These are phyloP conservation scores for Suhomyces panamericanus DNA, from an alignment of 1,139 yeast species.

Conservation along the genomic window DNA sequence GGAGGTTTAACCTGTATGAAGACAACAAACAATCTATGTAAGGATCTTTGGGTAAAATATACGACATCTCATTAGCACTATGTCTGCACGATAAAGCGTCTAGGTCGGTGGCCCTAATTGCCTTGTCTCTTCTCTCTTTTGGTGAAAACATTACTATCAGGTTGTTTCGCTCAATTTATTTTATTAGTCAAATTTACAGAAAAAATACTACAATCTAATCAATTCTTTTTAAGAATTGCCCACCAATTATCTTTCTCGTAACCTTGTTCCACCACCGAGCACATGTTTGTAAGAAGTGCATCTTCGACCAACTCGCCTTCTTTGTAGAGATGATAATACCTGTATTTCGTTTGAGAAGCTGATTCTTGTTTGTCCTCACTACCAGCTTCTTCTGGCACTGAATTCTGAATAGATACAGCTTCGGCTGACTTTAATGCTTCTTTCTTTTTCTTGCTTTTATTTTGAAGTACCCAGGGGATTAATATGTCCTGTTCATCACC, in stretches of 20 bases:
- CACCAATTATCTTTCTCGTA: slow-evolving; percentile 97
- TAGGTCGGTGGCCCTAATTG: slow-evolving; percentile 71
- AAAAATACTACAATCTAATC: not conserved
- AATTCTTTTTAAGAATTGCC: slow-evolving; percentile 38
- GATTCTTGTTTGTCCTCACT: slow-evolving; percentile 8
- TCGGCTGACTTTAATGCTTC: not conserved
- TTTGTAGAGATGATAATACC: slow-evolving; percentile 85
- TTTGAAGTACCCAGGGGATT: slow-evolving; percentile 89
- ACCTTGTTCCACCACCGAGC: slow-evolving; percentile 62
- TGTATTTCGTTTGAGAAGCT: slow-evolving; percentile 53
- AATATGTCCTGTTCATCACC: slow-evolving; percentile 92
- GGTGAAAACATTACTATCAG: slow-evolving; percentile 35
- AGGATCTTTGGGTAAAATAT: slow-evolving; percentile 53
- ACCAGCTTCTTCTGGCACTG: slow-evolving; percentile 6
- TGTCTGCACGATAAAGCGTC: slow-evolving; percentile 81
- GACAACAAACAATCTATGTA: slow-evolving; percentile 45
- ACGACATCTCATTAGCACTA: slow-evolving; percentile 55
- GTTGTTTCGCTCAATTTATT: not conserved
- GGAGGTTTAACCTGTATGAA: slow-evolving; percentile 40
- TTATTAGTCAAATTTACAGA: not conserved
- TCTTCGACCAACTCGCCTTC: slow-evolving; percentile 80
- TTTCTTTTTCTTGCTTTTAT: slow-evolving; percentile 33
- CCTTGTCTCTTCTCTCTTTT: slow-evolving; percentile 43
- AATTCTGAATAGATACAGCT: not conserved
- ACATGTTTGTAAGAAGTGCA: slow-evolving; percentile 67